Evolutionary conservation across 495 filamentous ascomycete species (phyloP), one percentile per base, ranked within the genome.

Genomic region (Neurospora sp.): DNA sequence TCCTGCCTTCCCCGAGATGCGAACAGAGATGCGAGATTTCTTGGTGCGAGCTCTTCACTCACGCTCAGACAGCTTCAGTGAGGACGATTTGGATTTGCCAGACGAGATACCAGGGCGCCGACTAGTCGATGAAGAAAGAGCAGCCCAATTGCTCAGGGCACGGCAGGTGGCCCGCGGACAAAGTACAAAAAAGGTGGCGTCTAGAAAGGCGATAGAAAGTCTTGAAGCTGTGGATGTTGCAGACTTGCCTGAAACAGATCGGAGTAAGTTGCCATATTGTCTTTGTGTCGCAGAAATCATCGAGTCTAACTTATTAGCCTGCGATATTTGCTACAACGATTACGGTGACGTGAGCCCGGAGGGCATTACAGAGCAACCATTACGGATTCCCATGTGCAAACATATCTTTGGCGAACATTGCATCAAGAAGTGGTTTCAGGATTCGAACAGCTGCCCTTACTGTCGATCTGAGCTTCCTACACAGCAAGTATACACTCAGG

Each of bases 351-450:
- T 76, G 69, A 88, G 82, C 38, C 86, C 86, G 4, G 87, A 89
- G 70, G 87, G 87, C 18, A 76, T 85, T 7, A 81, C 80, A 54
- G 87, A 89, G 71, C 78, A 77, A 2, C 86, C 87, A 12, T 77
- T 88, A 18, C 86, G 84, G 6, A 78, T 89, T 38, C 86, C 87
- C 14, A 85, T 83, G 71, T 89, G 87, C 81, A 87, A 88, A 76
- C 88, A 89, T 74, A 76, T 89, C 9, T 89, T 89, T 74, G 88
- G 88, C 23, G 84, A 88, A 69, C 83, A 85, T 69, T 89, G 88
- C 78, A 88, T 89, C 76, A 88, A 87, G 77, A 88, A 87, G 74
- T 89, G 88, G 88, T 85, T 89, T 70, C 80, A 87, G 62, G 87
- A 89, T 70, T 85, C 86, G 2, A 86, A 87, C 74, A 89, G 82